Evolutionary conservation across 495 filamentous ascomycete species (phyloP), one percentile per base, ranked within the genome.

Genomic region (Penicillium fimorum): DNA sequence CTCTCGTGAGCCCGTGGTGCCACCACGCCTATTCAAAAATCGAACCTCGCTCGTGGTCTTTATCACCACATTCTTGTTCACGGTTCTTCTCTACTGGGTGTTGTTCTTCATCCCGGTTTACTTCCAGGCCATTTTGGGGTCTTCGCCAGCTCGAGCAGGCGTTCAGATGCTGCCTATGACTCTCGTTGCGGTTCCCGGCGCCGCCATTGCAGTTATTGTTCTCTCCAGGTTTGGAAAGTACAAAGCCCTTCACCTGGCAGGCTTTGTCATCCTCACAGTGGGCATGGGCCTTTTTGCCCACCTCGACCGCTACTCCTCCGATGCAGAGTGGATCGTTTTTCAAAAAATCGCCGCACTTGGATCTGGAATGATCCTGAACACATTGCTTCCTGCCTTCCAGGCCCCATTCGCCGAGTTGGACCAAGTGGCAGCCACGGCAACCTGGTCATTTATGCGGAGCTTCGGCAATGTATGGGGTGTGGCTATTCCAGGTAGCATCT

Each of bases 61-160:
- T 33, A 40, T 64, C 58, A 20, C 67, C 25, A 61, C 67, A 15
- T 74, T 72, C 53, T 20, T 66, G 20, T 41, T 58, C 17, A 10
- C 33, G 3, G 11, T 67, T 15, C 27, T 69, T 1, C 18, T 53
- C n/a, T 66, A 63, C 29, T 78, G 67, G 71, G 47, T 64, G 24
- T 52, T 66, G 35, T 79, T 73, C 64, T 80, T 77, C 57, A 43
- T 82, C 0, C 76, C 77, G 1, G 60, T 82, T 18, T 81, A 79
- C 60, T 79, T 79, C 63, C 76, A 79, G 49, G 61, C 64, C 0
- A 72, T 78, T 7, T 64, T 63, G 4, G 54, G 62, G 10, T 47
- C 56, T 3, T 66, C 67, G 1, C 65, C 71, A 0, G 48, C 58
- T 11, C 59, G 61, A 11, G 70, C 78, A 0, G 79, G 78, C 1